phyloP scores from a whole-genome alignment of 306 rosid species.

The Crotalaria pallida region DNA sequence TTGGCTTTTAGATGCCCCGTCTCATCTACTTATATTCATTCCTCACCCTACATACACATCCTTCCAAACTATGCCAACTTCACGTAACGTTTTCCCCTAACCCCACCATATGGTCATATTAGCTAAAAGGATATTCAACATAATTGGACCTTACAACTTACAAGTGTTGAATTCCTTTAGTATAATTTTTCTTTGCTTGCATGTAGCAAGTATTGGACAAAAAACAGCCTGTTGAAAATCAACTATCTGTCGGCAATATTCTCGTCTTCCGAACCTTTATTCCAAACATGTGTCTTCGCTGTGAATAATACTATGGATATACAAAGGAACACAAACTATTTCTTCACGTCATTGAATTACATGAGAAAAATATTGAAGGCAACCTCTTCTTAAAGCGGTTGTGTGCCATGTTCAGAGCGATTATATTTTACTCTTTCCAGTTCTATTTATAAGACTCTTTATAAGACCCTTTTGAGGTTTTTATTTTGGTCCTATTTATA shows the following conservation, averaged over 20 bases:
- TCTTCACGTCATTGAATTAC: not conserved
- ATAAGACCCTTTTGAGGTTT: too few species aligned
- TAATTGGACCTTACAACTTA: slow-evolving; percentile 8
- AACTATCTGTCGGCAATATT: slow-evolving; percentile 32
- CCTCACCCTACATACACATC: slow-evolving; percentile 22
- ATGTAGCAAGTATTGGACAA: not conserved
- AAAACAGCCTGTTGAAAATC: not conserved
- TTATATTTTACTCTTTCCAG: too few species aligned
- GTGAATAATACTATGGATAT: slow-evolving; percentile 15
- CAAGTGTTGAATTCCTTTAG: not conserved
- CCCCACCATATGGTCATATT: slow-evolving; percentile 21
- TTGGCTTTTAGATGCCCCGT: slow-evolving; percentile 12
- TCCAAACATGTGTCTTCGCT: slow-evolving; percentile 24
- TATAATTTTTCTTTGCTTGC: not conserved
- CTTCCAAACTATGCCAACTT: slow-evolving; percentile 32
- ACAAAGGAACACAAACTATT: not conserved
- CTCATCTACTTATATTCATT: slow-evolving; percentile 4
- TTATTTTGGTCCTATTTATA: too few species aligned
- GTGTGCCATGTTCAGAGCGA: slow-evolving; percentile 9
- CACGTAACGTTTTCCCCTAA: slow-evolving; percentile 18
- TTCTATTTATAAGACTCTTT: too few species aligned
- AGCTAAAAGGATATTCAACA: not conserved
- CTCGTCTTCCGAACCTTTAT: slow-evolving; percentile 4
- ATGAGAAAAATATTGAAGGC: not conserved
- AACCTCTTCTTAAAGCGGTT: not conserved